These are phyloP conservation scores for Microthlaspi erraticum DNA, from an alignment of 345 rosid species.

Conservation along the genomic window DNA sequence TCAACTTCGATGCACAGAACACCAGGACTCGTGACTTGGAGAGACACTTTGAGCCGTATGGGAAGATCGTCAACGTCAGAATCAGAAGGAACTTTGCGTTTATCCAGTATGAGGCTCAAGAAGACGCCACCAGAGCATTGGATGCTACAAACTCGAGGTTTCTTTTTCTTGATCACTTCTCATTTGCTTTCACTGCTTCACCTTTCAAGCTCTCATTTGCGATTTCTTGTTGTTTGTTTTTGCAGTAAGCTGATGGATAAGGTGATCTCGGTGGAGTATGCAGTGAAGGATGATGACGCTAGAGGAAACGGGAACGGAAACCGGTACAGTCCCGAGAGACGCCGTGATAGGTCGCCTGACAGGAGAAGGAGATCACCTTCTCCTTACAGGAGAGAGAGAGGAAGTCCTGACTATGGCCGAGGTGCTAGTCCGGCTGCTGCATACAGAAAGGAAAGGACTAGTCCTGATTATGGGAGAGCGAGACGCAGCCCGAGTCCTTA, in stretches of 20 bases:
- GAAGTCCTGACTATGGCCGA: slow-evolving; percentile 93
- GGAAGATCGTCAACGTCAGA: slow-evolving; percentile 85
- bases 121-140: slow-evolving; percentile 87
- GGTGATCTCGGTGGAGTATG: slow-evolving; percentile 94
- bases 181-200: background rate
- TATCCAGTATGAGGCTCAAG: slow-evolving; percentile 86
- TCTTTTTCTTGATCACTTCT: background rate
- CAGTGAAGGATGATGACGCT: slow-evolving; percentile 88
- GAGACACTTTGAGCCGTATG: slow-evolving; percentile 93
- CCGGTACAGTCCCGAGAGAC: slow-evolving; percentile 76
- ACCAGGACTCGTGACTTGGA: slow-evolving; percentile 92
- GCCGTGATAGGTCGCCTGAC: slow-evolving; percentile 76
- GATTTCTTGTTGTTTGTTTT: background rate
- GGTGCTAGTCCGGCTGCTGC: slow-evolving; percentile 70
- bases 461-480: slow-evolving; percentile 82
- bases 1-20: slow-evolving; percentile 82
- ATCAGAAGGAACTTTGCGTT: slow-evolving; percentile 96
- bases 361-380: slow-evolving; percentile 82
- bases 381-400: slow-evolving; percentile 83
- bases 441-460: slow-evolving; percentile 62
- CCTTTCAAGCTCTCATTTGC: background rate
- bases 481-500: slow-evolving; percentile 66
- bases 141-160: slow-evolving; percentile 86
- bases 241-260: slow-evolving; percentile 89
- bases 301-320: slow-evolving; percentile 60